Base-by-base conservation (phyloP, 306 rosid species). In the Pterocarpus santalinus region DNA sequence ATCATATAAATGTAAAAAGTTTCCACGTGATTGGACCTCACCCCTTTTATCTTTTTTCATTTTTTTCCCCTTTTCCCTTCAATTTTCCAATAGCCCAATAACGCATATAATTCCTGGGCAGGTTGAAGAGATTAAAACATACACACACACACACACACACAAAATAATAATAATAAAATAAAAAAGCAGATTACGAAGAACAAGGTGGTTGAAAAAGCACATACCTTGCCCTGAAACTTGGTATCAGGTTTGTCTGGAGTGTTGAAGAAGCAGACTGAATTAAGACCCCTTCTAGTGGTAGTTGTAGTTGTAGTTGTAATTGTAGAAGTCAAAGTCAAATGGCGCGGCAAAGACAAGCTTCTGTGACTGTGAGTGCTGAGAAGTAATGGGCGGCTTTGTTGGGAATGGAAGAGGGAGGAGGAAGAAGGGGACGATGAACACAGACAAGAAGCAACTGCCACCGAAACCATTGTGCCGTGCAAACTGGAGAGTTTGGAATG, bases 231-330 rank as follows among this genome's bases (percentile, higher is more conserved):
- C 39, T 86, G 81, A 56, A 80, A 51, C 35, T 87, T 77, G 71
- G 73, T 55, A 58, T 84, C 84, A 49, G 95, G 78, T 44, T 88
- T 88, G 2, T 91, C 90, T 68, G 81, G 73, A 14, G 91, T 74
- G 10, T 67, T 92, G 86, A 84, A 86, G 84, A 88, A 88, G 86
- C 92, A 88, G 80, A 91, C 43, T 1, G 89, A 77, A 62, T 84
- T 65, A 53, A 71, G 47, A 34, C 36, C 36, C 72, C 87, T 76
- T 75, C 39, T 65, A 60, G 32, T 55, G 5, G 32, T 43, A 43
- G 49, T 43, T 43, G 49, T 43, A 43, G 49, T 22, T 22, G 28
- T 22, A 22, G 28, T 22, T 22, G 28, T 22, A 22, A 22, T 15
- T 52, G 58, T 2, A 55, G 85, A 85, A 36, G 8, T 46, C 16